Evolutionary conservation across 2,329 filamentous ascomycete genomes (phyloP), one percentile per base, ranked within the genome.

Genomic region (Apiospora koreana): DNA sequence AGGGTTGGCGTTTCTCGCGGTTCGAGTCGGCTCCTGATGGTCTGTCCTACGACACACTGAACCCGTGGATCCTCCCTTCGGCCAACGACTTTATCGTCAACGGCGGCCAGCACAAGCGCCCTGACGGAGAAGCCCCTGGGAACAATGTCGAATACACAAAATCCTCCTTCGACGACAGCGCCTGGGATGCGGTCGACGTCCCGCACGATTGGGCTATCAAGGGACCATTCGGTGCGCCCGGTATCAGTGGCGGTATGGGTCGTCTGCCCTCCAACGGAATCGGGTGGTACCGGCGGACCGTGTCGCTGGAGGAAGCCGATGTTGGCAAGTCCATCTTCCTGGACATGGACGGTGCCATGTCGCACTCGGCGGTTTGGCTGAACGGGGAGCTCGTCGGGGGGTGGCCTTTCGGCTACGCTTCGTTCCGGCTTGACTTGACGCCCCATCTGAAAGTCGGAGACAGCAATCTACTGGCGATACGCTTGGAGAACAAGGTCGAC

Each of bases 361-460:
- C 85, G 0, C 86, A 86, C 71, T 79, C 85, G 1, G 81, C 81
- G n/a, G 84, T 87, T 3, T 87, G 85, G 85, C 75, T 87, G 14
- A 87, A 87, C 68, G 85, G 84, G 1, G 74, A 82, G 18, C 73
- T 87, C 2, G 82, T 86, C 18, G 85, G 86, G 3, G 86, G 85
- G 0, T 87, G 85, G 86, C 85, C 85, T 1, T 87, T 83, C 68
- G 82, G 82, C 0, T 87, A 87, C 72, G 83, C 83, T 71, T 86
- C 85, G 0, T 88, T 85, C 71, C 84, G 84, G 2, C 77, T 88
- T 1, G 83, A 87, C 69, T 79, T 88, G 8, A 87, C 86, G 0
- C 80, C 82, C 0, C 83, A 84, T 69, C 65, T 80, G 6, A 76
- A 78, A 67, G 68, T 73, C 0, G 81, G 80, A 9, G 71, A 75